Conservation (phyloP, 2,329 filamentous ascomycete genomes). For the Myriosclerotinia curreyana region DNA sequence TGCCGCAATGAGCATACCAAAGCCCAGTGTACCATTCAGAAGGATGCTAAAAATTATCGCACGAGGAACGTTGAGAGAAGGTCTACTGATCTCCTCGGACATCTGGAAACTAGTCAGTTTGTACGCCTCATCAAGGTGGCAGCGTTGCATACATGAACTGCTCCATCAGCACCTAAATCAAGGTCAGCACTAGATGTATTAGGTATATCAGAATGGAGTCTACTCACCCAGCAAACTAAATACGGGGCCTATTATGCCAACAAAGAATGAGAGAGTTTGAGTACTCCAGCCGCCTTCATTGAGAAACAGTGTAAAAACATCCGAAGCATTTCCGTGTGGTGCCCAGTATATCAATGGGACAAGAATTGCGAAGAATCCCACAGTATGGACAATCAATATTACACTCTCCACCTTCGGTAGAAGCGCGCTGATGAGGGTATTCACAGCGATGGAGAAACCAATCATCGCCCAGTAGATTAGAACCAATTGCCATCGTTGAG, state of each 20-base stretch:
- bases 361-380: slow-evolving; percentile 46
- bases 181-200: background rate
- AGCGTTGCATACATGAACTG: slow-evolving; percentile 8
- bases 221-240: slow-evolving; percentile 4
- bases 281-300: slow-evolving; percentile 37
- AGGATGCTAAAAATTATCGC: slow-evolving; percentile 46
- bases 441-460: slow-evolving; percentile 43
- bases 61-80: slow-evolving; percentile 11
- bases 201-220: background rate
- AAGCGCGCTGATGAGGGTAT: slow-evolving; percentile 42
- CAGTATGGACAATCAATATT: slow-evolving; percentile 45
- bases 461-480: slow-evolving; percentile 44
- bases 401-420: slow-evolving; percentile 45
- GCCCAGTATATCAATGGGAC: slow-evolving; percentile 39
- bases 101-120: background rate
- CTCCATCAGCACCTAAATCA: slow-evolving; percentile 11
- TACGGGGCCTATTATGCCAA: slow-evolving; percentile 24
- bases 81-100: slow-evolving; percentile 18
- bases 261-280: slow-evolving; percentile 38
- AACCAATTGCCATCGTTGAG: slow-evolving; percentile 44
- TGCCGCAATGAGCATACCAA: slow-evolving; percentile 41
- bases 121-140: background rate
- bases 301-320: slow-evolving; percentile 37
- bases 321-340: slow-evolving; percentile 24
- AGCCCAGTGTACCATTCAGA: slow-evolving; percentile 48